These are phyloP conservation scores for Rhizopus delemar DNA, from an alignment of 371 early-diverging fungal species.

Conservation along the genomic window DNA sequence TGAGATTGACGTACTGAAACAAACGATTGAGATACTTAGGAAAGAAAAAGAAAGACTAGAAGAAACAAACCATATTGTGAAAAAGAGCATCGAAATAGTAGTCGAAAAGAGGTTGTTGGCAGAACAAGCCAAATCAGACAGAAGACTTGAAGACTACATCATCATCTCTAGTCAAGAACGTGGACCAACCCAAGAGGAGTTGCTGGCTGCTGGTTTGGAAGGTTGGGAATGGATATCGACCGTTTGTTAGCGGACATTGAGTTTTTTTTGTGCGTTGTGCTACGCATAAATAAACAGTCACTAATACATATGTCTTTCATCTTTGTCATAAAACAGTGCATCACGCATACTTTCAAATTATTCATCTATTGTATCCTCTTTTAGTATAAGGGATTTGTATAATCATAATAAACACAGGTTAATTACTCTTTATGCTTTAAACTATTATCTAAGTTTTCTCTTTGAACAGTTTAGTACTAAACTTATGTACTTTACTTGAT, in stretches of 20 bases:
- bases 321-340: slow-evolving; percentile 7
- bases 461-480: no score
- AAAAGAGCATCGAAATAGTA: slow-evolving; percentile 43
- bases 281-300: slow-evolving; percentile 6
- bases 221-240: slow-evolving; percentile 28
- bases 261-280: background rate
- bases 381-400: no score
- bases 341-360: slow-evolving; percentile 21
- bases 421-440: no score
- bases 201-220: slow-evolving; percentile 27
- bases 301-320: background rate
- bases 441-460: no score
- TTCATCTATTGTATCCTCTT: no score
- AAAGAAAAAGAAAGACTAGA: slow-evolving; percentile 42
- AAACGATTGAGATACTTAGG: slow-evolving; percentile 37
- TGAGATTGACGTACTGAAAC: slow-evolving; percentile 31
- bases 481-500: no score
- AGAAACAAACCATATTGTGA: slow-evolving; percentile 44
- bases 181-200: slow-evolving; percentile 20
- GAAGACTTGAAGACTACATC: slow-evolving; percentile 12
- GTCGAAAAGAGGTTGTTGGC: slow-evolving; percentile 38
- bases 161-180: slow-evolving; percentile 14
- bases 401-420: no score
- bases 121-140: background rate
- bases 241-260: background rate